phyloP scores from a whole-genome alignment of 2,329 filamentous ascomycete species.

The Ceratocystis lukuohia region DNA sequence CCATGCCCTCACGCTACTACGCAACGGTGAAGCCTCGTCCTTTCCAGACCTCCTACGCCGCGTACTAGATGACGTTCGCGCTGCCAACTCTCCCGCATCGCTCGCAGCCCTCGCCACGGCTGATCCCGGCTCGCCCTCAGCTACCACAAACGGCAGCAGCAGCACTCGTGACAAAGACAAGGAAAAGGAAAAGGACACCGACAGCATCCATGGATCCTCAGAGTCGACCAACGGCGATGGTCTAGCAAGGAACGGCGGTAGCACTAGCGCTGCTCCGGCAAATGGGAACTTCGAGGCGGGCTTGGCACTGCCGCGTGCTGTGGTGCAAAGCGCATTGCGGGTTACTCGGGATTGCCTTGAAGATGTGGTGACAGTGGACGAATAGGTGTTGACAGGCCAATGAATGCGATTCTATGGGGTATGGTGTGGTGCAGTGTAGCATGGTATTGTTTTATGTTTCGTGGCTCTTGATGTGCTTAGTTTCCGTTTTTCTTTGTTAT shows the following conservation, averaged over 20 bases:
- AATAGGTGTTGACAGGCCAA: background rate
- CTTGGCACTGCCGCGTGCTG: constrained; percentile 44
- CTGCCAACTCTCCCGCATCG: constrained; percentile 29
- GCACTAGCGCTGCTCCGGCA: constrained; percentile 17
- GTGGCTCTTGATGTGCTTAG: background rate
- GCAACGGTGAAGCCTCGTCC: constrained; percentile 44
- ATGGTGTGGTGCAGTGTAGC: background rate
- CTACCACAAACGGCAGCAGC: constrained; percentile 19
- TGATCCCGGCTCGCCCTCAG: constrained; percentile 23
- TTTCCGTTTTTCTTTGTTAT: background rate
- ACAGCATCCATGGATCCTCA: background rate
- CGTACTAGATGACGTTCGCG: constrained; percentile 48
- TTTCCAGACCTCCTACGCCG: constrained; percentile 48
- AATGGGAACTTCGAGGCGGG: constrained; percentile 22
- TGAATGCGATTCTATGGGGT: background rate
- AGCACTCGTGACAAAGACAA: constrained; percentile 13
- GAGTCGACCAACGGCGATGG: background rate
- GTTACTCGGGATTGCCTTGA: constrained; percentile 47
- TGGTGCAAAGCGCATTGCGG: constrained; percentile 50
- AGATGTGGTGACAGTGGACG: constrained; percentile 32
- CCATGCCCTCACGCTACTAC: constrained; percentile 47
- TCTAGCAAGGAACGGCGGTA: constrained; percentile 25
- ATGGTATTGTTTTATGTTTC: background rate
- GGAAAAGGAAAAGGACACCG: constrained; percentile 18
- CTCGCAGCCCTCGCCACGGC: background rate